phyloP scores from a whole-genome alignment of 306 rosid genomes.

The Malus sylvestris region DNA sequence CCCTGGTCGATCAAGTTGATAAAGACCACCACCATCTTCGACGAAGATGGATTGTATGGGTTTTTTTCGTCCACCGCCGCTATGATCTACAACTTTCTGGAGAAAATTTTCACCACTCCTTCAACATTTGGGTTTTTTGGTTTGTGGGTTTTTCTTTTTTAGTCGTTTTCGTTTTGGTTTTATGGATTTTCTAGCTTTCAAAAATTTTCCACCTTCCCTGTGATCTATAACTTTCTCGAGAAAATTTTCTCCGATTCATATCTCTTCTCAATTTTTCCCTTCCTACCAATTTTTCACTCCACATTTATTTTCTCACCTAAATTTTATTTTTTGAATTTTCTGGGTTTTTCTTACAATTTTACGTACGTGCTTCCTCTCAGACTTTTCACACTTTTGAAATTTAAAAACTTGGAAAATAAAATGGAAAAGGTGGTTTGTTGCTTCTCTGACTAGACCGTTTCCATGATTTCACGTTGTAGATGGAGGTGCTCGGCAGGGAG shows the following conservation, averaged over 20 bases:
- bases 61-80: no score
- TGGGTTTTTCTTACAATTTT: no score
- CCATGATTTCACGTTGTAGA: slow-evolving; percentile 32
- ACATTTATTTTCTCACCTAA: not conserved
- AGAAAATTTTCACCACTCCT: no score
- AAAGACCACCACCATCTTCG: no score
- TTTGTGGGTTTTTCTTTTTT: not conserved
- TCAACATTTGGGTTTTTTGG: not conserved
- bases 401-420: not conserved
- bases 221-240: not conserved
- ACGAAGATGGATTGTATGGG: no score
- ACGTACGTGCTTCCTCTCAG: no score
- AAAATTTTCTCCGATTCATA: slow-evolving; percentile 3
- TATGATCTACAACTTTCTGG: no score
- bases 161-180: not conserved
- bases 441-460: slow-evolving; percentile 39
- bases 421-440: not conserved
- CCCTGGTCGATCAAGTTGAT: no score
- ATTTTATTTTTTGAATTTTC: not conserved
- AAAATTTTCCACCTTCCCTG: not conserved
- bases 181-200: not conserved
- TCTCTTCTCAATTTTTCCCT: slow-evolving; percentile 2
- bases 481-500: no score
- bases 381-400: not conserved
- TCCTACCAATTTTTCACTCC: not conserved